A percentile compares a stretch with the other conserved stretches of the same genome.
Conservation (phyloP, 768 basidiomycete species). For the Lactarius psammicola region DNA sequence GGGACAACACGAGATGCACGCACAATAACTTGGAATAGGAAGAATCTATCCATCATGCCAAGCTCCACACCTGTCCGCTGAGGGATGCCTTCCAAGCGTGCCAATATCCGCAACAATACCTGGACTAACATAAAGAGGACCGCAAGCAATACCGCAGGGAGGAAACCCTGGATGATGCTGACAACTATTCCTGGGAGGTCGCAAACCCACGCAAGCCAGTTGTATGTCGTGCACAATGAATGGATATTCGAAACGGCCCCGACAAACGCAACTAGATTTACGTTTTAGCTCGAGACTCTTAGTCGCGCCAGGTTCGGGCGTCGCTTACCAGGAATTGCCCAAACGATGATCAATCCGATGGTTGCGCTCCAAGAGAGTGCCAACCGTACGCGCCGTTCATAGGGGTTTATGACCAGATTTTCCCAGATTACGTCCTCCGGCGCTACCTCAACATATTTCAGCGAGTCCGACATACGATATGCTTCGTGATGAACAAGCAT, state of each 20-base stretch:
- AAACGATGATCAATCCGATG: conserved; percentile 76
- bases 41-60: conserved; percentile 88
- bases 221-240: conserved; percentile 57
- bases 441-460: conserved; percentile 73
- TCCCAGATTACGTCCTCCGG: conserved; percentile 91
- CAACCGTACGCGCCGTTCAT: conserved; percentile 49
- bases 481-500: conserved; percentile 75
- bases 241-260: conserved; percentile 82
- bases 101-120: conserved; percentile 78
- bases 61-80: conserved; percentile 80
- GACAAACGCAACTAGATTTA: conserved; percentile 49
- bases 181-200: conserved; percentile 58
- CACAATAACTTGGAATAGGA: conserved; percentile 89
- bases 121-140: conserved; percentile 89
- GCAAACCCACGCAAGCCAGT: conserved; percentile 87
- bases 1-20: conserved; percentile 32
- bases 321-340: conserved; percentile 75
- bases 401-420: conserved; percentile 87
- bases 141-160: conserved; percentile 84
- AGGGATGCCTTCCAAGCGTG: conserved; percentile 87
- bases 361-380: conserved; percentile 71
- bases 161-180: conserved; percentile 85
- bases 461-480: conserved; percentile 64
- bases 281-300: background rate
- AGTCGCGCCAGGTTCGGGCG: background rate